Evolutionary conservation across 202 grass and related monocot species (phyloP), one percentile per base, ranked within the genome.

Genomic region (Alloteropsis angusta): DNA sequence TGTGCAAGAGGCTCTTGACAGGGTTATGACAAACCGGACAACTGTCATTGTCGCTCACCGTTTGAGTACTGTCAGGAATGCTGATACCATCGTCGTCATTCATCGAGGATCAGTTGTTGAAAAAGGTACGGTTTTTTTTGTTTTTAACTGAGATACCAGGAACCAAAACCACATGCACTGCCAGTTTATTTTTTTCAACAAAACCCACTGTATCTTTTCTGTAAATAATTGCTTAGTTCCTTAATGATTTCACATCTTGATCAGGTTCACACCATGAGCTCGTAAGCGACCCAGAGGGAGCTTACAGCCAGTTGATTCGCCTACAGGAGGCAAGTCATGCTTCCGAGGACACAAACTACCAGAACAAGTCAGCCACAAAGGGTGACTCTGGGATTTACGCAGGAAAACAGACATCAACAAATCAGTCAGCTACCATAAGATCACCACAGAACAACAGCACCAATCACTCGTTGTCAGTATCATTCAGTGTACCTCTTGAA

Each of bases 1-100:
- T 63, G 92, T 95, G 41, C 89, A 95, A 67, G 92, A 95, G 42
- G 89, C 92, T 73, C 86, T 95, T 85, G 89, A 95, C 42, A 88
- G 92, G 77, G 71, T 95, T 55, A 92, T 95, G 84, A 57, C 54
- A 50, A 89, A 91, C 56, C 78, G 84, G 18, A 95, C 89, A 13
- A 95, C 92, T 53, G 84, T 95, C 35, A 76, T 95, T 53, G 89
- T 95, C 44, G 92, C 92, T 69, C 92, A 95, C 79, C 83, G 92
- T 75, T 50, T 95, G 64, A 91, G 81, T 4, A 95, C 92, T 32
- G 79, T 95, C 22, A 82, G 87, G 78, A 91, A 87, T 69, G 92
- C 92, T 19, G 77, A 89, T 69, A 89, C 79, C 30, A 95, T 95
- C 41, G 84, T 86, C 18, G 89, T 92, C 9, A 83, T 95, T 56